Evolutionary conservation across 163 green algal genomes (phyloP), one percentile per base, ranked within the genome.

Genomic region (Chloromonas sp.): DNA sequence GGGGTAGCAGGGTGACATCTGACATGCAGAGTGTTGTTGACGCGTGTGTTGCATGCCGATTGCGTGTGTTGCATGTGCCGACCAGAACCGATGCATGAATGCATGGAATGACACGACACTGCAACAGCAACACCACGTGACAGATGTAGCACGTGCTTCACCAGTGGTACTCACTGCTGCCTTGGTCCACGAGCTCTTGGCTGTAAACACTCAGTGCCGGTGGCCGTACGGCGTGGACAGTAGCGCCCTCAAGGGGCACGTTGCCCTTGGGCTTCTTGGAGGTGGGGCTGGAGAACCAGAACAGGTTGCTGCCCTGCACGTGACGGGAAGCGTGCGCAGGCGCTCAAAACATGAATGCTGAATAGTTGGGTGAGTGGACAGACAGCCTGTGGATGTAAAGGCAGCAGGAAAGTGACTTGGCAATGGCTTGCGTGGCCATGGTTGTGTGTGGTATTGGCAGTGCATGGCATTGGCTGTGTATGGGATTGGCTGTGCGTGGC

Each of bases 251-350:
- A 36, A 81, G n/a, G 1, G 77, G 77, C n/a, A 81, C 77, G 11
- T 61, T 11, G n/a, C n/a, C 77, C 15, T 60, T 2, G n/a, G 77
- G 77, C 15, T 36, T 8, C 77, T 81, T 81, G 15, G 77, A 36
- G n/a, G 77, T 60, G 14, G 77, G 2, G 2, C 3, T 60, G n/a
- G 77, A 15, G 77, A 81, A 81, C 77, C 77, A 81, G 11, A 81
- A 81, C 2, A 81, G 36, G 77, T 60, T 81, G n/a, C 14, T 15
- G 77, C 77, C 77, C 77, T 81, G 77, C n/a, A 57, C 66, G 66
- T 76, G 66, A n/a, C 8, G 66, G 5, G 5, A 8, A 76, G 36
- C 36, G 36, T 36, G 36, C 36, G 36, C 36, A 36, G 36, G 36
- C 66, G 66, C 66, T 76, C 66, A 76, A 8, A 76, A n/a, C 66